phyloP scores from a whole-genome alignment of 192 early-diverging fungal species.

The Gamsiella multidivaricata region DNA sequence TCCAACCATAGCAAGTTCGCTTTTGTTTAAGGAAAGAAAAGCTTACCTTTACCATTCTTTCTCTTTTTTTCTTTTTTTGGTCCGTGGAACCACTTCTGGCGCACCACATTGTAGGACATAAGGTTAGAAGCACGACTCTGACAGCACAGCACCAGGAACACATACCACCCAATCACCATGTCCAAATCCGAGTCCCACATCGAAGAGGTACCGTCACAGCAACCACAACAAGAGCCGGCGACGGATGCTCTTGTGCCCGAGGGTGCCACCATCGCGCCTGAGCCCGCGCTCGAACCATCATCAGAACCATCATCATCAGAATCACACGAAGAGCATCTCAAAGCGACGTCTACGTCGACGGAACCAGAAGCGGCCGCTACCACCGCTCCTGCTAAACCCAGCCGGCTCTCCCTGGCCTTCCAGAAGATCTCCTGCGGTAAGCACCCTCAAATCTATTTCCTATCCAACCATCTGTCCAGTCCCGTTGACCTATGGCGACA shows the following conservation, averaged over 20 bases:
- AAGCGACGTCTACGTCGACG: neutral
- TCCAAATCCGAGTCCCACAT: neutral
- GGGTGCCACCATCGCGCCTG: constrained; percentile 4
- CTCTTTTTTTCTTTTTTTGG: no score
- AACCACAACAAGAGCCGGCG: neutral
- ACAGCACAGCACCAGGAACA: neutral
- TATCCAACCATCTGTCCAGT: no score
- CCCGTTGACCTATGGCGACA: no score
- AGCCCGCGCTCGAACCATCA: constrained; percentile 6
- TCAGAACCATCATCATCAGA: constrained; percentile 6
- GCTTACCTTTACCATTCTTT: no score
- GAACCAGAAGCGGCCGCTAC: neutral
- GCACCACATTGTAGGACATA: no score
- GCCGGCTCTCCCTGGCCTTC: constrained; percentile 29
- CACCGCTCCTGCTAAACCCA: neutral
- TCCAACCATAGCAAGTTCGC: no score
- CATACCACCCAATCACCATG: neutral
- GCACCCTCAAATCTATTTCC: no score
- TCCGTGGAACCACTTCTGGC: no score
- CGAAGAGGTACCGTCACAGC: neutral
- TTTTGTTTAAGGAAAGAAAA: no score
- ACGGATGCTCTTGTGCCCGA: constrained; percentile 2
- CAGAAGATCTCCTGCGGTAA: constrained; percentile 32
- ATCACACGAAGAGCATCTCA: constrained; percentile 4
- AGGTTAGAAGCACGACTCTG: no score